Evolutionary conservation across 2,329 filamentous ascomycete genomes (phyloP).

Genomic region (Beauveria caledonica): DNA sequence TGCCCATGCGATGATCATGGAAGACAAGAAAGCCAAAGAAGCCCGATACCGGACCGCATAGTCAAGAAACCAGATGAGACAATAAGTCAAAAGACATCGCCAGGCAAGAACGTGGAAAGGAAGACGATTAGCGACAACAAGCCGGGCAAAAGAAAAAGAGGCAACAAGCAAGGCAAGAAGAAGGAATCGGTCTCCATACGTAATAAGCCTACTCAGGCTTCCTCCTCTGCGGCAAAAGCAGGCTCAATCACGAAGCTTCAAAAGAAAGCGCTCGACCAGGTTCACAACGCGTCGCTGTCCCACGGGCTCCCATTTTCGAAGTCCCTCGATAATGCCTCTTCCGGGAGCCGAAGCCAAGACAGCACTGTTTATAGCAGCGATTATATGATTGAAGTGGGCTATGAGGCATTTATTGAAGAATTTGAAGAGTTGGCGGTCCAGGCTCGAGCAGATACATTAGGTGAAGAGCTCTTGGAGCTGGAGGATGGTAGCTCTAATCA

Average conservation of each 20-base stretch:
- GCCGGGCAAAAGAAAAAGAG: no score
- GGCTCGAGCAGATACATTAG: constrained; percentile 43
- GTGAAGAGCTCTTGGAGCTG: no score
- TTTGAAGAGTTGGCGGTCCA: constrained; percentile 12
- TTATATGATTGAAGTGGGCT: constrained; percentile 1
- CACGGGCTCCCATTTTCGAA: not conserved
- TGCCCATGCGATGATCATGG: not conserved
- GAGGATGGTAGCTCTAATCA: not conserved
- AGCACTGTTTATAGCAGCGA: constrained; percentile 15
- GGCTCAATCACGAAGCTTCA: not conserved
- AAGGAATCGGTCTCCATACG: not conserved
- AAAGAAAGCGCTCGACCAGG: not conserved
- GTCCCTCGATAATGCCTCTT: constrained; percentile 10
- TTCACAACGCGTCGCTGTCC: not conserved
- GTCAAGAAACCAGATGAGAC: not conserved
- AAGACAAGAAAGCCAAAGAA: not conserved
- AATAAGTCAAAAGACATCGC: no score
- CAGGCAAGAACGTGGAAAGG: no score
- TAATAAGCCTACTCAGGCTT: not conserved
- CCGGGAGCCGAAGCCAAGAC: constrained; percentile 17
- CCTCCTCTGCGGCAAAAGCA: not conserved
- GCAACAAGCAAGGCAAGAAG: not conserved
- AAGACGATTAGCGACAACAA: no score
- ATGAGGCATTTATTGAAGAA: not conserved
- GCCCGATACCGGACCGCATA: no score